These are phyloP conservation scores for Apophysomyces sp. DNA, from an alignment of 371 early-diverging fungal genomes.

Conservation along the genomic window DNA sequence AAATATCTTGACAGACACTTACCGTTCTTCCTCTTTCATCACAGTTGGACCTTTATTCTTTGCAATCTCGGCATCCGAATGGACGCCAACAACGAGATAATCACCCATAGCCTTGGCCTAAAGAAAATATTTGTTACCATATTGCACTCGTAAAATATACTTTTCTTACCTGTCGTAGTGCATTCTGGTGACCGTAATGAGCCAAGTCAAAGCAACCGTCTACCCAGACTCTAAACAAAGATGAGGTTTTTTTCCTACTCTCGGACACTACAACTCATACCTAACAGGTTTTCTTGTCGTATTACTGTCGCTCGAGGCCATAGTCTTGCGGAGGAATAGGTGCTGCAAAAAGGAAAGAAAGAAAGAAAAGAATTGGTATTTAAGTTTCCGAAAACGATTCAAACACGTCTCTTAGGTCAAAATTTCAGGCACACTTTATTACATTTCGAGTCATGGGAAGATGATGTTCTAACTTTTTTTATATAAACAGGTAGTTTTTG, in stretches of 20 bases:
- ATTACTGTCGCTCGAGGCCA: no score
- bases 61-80: constrained; percentile 91
- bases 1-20: neutral
- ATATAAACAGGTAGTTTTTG: no score
- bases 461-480: no score
- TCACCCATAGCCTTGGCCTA: constrained; percentile 93
- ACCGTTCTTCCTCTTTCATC: constrained; percentile 94
- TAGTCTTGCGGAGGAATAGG: no score
- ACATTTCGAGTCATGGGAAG: no score
- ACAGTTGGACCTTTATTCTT: constrained; percentile 96
- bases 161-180: constrained; percentile 80
- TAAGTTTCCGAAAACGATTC: no score
- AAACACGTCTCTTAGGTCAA: no score
- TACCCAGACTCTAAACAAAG: constrained; percentile 68
- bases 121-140: neutral
- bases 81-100: constrained; percentile 92
- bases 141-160: neutral
- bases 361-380: no score
- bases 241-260: neutral
- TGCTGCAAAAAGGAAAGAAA: no score
- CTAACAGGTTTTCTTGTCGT: no score
- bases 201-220: constrained; percentile 97
- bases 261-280: no score
- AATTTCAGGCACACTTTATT: no score
- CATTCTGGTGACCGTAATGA: constrained; percentile 96